These are phyloP conservation scores for Sphaerulina musiva DNA, from an alignment of 2,329 filamentous ascomycete species.

Conservation along the genomic window DNA sequence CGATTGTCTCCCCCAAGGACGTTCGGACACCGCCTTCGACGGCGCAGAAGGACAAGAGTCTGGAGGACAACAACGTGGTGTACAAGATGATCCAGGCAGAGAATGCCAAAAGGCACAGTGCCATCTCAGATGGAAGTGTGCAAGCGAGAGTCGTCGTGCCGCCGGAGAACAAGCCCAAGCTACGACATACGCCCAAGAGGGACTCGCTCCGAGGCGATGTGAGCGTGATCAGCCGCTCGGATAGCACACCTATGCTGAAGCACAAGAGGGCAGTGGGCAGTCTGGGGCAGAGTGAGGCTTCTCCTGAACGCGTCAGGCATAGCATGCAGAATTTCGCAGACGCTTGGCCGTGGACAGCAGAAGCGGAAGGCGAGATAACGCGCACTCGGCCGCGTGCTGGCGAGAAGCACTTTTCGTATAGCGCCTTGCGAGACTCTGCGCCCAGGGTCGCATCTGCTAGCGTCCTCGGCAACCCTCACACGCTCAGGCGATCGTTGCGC, in stretches of 20 bases:
- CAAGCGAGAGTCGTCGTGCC: slow-evolving; percentile 14
- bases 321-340: not conserved
- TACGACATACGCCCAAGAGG: slow-evolving; percentile 24
- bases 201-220: slow-evolving; percentile 23
- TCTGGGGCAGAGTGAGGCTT: slow-evolving; percentile 10
- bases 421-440: slow-evolving; percentile 8
- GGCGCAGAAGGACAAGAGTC: slow-evolving; percentile 16
- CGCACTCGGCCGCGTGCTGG: slow-evolving; percentile 4
- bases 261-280: slow-evolving; percentile 19
- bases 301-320: not conserved
- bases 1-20: not conserved
- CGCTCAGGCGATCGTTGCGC: slow-evolving; percentile 16
- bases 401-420: slow-evolving; percentile 14
- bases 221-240: slow-evolving; percentile 19
- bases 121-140: slow-evolving; percentile 24
- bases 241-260: slow-evolving; percentile 14
- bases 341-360: slow-evolving; percentile 1
- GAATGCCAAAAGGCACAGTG: slow-evolving; percentile 28
- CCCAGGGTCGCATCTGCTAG: slow-evolving; percentile 10
- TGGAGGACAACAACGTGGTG: slow-evolving; percentile 22
- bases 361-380: not conserved
- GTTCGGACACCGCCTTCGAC: slow-evolving; percentile 12
- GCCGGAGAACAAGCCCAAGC: slow-evolving; percentile 19
- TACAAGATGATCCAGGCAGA: slow-evolving; percentile 26
- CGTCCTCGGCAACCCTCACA: slow-evolving; percentile 14